Percentiles rank a stretch among this genome's conserved stretches.
Evolutionary conservation across 768 basidiomycete species (phyloP).

Genomic region (Amanita molliuscula): DNA sequence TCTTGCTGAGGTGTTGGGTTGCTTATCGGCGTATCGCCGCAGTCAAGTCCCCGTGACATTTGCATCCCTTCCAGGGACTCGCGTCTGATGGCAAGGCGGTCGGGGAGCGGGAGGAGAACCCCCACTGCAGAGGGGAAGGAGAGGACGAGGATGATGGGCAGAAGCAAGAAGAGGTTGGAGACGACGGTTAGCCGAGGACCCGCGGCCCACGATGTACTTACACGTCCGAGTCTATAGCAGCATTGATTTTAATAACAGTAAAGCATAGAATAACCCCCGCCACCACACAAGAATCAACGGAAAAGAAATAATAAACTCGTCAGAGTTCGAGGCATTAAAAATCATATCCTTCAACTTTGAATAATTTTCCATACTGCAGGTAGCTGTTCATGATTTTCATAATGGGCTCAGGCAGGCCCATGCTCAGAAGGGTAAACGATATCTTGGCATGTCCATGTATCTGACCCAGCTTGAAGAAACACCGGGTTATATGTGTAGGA

Average conservation of each 20-base stretch:
- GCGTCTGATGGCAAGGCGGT: too few relatives aligned
- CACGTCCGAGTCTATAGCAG: not conserved
- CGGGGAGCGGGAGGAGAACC: not conserved
- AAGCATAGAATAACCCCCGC: not conserved
- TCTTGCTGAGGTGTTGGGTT: too few relatives aligned
- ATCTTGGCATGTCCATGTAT: conserved; percentile 93
- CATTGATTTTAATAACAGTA: not conserved
- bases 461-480: conserved; percentile 89
- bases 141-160: not conserved
- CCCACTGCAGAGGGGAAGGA: not conserved
- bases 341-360: conserved; percentile 83
- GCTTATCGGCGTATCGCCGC: not conserved
- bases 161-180: not conserved
- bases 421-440: conserved; percentile 84
- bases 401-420: conserved; percentile 86
- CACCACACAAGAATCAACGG: not conserved
- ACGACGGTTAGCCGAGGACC: not conserved
- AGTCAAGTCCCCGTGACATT: too few relatives aligned
- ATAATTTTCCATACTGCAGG: conserved; percentile 76
- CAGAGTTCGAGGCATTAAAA: conserved; percentile 44
- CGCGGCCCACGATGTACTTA: not conserved
- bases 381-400: conserved; percentile 91
- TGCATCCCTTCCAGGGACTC: not conserved
- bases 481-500: conserved; percentile 82
- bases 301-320: not conserved